These are phyloP conservation scores for Pythium folliculosum DNA, from an alignment of 352 stramenopile species.

Conservation along the genomic window DNA sequence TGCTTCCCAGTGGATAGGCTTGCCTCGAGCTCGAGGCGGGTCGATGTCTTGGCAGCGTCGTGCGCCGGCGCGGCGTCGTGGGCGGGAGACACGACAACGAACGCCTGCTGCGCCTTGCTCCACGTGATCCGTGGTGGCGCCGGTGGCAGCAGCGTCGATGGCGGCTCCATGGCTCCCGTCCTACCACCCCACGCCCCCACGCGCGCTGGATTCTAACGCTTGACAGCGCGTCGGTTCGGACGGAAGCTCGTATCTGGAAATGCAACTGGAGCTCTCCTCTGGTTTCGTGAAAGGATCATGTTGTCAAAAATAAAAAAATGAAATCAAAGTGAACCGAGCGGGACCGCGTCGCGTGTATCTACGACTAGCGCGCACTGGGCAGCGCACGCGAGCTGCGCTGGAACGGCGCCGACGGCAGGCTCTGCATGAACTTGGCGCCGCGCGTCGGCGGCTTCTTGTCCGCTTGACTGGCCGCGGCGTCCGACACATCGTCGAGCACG, in stretches of 20 bases:
- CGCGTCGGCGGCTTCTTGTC: background rate
- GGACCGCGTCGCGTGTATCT: background rate
- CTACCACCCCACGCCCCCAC: no score
- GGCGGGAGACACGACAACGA: slow-evolving; percentile 1
- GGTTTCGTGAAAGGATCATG: background rate
- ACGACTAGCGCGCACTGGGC: background rate
- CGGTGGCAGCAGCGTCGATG: no score
- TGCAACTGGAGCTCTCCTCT: background rate
- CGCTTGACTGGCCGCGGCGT: background rate
- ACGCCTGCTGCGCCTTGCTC: slow-evolving; percentile 15
- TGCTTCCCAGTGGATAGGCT: background rate
- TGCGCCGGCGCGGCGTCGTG: background rate
- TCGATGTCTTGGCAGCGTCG: no score
- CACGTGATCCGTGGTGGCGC: slow-evolving; percentile 11
- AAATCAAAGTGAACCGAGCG: background rate
- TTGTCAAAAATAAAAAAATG: background rate
- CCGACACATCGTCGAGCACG: background rate
- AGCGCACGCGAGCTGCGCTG: slow-evolving; percentile 15
- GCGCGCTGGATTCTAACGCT: background rate
- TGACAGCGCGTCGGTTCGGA: no score
- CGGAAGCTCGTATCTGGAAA: no score
- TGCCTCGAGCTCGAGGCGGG: background rate
- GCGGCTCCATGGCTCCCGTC: background rate
- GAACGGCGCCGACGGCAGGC: slow-evolving; percentile 24
- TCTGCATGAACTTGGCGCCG: slow-evolving; percentile 25